Evolutionary conservation across 139 green algal genomes (phyloP), one percentile per base, ranked within the genome.

Genomic region (Auxenochlorella pyrenoidosa): DNA sequence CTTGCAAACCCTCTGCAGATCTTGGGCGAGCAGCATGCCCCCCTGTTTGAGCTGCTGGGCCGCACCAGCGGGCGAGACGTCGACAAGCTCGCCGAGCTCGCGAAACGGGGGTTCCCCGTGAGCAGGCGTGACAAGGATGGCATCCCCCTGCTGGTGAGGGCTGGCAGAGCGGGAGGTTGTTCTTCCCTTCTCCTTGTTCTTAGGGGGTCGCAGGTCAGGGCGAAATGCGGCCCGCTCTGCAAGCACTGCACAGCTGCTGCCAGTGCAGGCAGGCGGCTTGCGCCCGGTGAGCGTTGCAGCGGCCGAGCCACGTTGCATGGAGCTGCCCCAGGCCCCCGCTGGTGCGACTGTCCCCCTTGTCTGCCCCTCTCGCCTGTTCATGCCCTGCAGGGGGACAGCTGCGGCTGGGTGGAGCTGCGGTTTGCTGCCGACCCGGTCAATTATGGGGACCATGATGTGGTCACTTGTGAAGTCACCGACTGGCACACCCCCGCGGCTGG

Each of bases 391-490:
- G 80, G 21, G 38, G 80, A 81, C n/a, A 43, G 36, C 32, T 79
- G 51, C 15, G 89, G 92, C 15, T 78, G 90, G 47, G 91, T 95
- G 85, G 86, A 93, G 87, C 81, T 95, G 63, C 63, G 88, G 47
- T 86, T 90, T 10, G 63, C 88, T n/a, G 86, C 88, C 0, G 89
- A 93, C 22, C 84, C 84, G 0, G 72, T 83, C 24, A 63, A 79
- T 32, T 58, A 68, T 5, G 75, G 93, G 0, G 92, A 95, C 58
- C 93, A 95, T 75, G 93, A 95, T 22, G 92, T 95, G 3, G 91
- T 93, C 16, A 75, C 95, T 19, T 95, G 90, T 44, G 85, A 89
- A 16, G 91, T 95, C 5, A 79, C 84, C 3, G 36, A 54, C 30
- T 95, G 51, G 30, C 75, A 93, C 81, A 85, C 79, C 0, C 63